Base-by-base conservation (phyloP, 306 rosid genomes). In the Cucumis melo region DNA sequence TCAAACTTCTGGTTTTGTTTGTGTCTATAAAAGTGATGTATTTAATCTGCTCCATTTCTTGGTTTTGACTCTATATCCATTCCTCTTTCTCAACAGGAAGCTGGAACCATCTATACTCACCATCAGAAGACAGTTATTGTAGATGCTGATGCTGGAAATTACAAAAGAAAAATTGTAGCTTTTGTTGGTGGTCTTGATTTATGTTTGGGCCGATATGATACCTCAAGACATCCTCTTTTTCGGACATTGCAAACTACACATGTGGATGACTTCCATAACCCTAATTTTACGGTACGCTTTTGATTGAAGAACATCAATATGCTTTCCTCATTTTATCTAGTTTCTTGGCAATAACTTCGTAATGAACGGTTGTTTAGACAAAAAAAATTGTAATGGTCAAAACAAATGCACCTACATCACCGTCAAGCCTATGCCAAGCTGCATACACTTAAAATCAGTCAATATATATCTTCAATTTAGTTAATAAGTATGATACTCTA, bases 171-270 rank as follows among this genome's bases (percentile, higher is more conserved):
- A 85, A 88, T 93, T 78, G 24, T 66, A 68, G 93, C 97, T 70
- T 93, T 91, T 82, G 88, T 93, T 41, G 98, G 98, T 80, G 98
- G 98, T 55, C 96, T 93, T 83, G 98, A 93, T 82, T 81, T 93
- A 63, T 88, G 97, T 81, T 64, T 62, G 34, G 98, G 98, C 7
- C 88, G 97, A 78, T 91, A 93, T 41, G 98, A 93, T 78, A 84
- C 92, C 24, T 96, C 93, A 4, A 61, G 79, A 5, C 98, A 93
- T 86, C 83, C 86, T 65, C 36, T 93, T 76, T 82, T 88, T 74
- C 83, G 87, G 79, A 89, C 94, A 57, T 62, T 91, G 79, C 61
- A 88, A 65, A 91, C 97, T 55, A 79, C 86, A 38, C 96, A 89
- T 78, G 83, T 82, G 64, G 87, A 93, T 77, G 98, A 93, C 84